Evolutionary conservation across 2,329 filamentous ascomycete species (phyloP), one percentile per base, ranked within the genome.

Genomic region (Paraconiothyrium brasiliense): DNA sequence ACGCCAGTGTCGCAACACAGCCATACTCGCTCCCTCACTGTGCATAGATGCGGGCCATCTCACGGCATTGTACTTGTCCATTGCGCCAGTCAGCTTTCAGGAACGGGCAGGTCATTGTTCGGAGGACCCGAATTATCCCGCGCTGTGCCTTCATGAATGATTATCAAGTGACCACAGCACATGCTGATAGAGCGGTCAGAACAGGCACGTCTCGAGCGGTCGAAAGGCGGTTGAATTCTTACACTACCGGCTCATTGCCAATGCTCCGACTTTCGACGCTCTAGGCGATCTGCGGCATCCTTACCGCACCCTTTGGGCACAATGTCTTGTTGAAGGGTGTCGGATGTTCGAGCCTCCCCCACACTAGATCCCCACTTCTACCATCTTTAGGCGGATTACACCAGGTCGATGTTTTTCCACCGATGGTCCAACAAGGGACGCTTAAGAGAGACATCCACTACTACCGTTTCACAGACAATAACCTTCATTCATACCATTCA

Each of bases 301-400:
- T 67, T 74, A 66, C 67, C 63, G 71, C 65, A 70, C 71, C 72
- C 71, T 66, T 73, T 76, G 72, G 72, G 73, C 73, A 73, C 74
- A 75, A 74, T 73, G 73, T 69, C 72, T 71, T 69, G 71, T 71
- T 63, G 62, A 67, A 75, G 73, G 72, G 74, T 71, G 70, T 71
- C 75, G 75, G 73, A 72, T 75, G 76, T 75, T 77, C 71, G 60
- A 76, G 67, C 65, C 59, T 67, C 61, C 66, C 54, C 67, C 67
- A 70, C 65, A 44, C 37, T 39, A 44, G 16, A 54, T 65, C 59
- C 64, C 72, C 67, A 71, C 67, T 59, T 54, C 63, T 65, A 56
- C 51, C 51, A 66, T 66, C 37, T 70, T 71, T 68, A 58, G 68
- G 67, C 61, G 56, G 54, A 47, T 56, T 56, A 24, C 71, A 74